Base-by-base conservation (phyloP, 495 filamentous ascomycete genomes). In the Lasiosphaeria miniovina region DNA sequence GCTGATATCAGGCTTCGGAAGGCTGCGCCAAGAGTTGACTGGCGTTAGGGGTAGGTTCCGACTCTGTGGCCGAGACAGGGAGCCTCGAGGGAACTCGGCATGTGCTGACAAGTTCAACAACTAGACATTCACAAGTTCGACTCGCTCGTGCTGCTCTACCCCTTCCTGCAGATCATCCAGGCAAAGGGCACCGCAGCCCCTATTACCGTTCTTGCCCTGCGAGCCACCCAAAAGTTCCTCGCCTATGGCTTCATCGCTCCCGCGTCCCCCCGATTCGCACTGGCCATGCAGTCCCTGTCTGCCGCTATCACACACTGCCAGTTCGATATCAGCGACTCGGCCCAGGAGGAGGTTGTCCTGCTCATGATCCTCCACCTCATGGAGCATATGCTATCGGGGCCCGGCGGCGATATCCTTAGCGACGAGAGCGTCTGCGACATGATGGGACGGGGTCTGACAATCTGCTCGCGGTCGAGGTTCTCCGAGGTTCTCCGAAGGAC, bases 371-470 rank as follows among this genome's bases (percentile, higher is more conserved):
- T 99, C 55, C 94, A 96, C 68, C 81, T 99, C 61, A 98, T 99
- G 94, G 94, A 99, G 72, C 87, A 90, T 65, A 96, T 98, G 88
- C 82, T 99, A 54, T 91, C 90, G 52, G 90, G 95, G 1, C 91
- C 94, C 0, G 91, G 93, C 35, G 94, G 95, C 12, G 88, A 92
- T 58, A 79, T 98, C 3, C 82, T 96, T 4, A 92, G 93, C 36
- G 94, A 99, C 65, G 93, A 96, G 75, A 97, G 93, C 68, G 90
- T 99, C 10, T 99, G 94, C 68, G 90, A 96, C 68, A 98, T 99
- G 94, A 98, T 99, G 94, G 94, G 96, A 73, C 93, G 90, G 4
- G 95, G 93, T 4, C 72, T 99, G 61, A 96, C 92, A 70, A 98
- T 99, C 84, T 99, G 94, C 75, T 97, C 93, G 58, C 91, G 97